Evolutionary conservation across 805 yeast species (phyloP).

Genomic region (Priceomyces fermenticarens): DNA sequence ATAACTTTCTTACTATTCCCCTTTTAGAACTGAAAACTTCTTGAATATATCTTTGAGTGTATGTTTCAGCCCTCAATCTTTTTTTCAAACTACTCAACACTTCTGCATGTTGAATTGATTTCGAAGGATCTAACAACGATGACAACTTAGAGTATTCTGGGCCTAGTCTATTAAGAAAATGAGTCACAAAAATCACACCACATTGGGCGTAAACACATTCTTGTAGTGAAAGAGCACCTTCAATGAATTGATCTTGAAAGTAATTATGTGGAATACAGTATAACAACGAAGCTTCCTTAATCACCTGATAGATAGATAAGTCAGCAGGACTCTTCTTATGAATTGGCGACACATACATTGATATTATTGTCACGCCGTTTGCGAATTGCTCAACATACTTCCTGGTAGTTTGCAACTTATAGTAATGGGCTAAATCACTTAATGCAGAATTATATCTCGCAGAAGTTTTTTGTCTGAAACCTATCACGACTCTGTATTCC

Average conservation of each 20-base stretch:
- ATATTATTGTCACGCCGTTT: constrained; percentile 81
- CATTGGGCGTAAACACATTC: constrained; percentile 94
- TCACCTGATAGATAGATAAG: constrained; percentile 80
- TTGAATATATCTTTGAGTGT: constrained; percentile 77
- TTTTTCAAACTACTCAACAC: constrained; percentile 77
- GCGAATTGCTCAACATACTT: constrained; percentile 93
- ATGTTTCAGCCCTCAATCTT: constrained; percentile 89
- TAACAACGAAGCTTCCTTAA: constrained; percentile 89
- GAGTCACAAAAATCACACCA: constrained; percentile 88
- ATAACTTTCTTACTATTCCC: constrained; percentile 73
- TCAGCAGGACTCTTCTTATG: constrained; percentile 58
- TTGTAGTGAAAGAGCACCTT: constrained; percentile 82
- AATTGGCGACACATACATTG: constrained; percentile 74
- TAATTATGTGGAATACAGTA: constrained; percentile 87
- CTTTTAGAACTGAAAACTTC: constrained; percentile 71
- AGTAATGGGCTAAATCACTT: constrained; percentile 82
- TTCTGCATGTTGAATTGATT: constrained; percentile 67
- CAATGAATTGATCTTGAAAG: constrained; percentile 70
- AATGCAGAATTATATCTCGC: constrained; percentile 86
- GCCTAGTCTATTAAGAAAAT: constrained; percentile 91
- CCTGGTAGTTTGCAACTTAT: constrained; percentile 78
- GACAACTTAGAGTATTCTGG: constrained; percentile 77
- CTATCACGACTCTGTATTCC: constrained; percentile 86
- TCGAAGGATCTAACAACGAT: constrained; percentile 58
- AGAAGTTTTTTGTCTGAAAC: constrained; percentile 79